Percentiles rank a stretch among this genome's conserved stretches.
Evolutionary conservation across 1,284 basidiomycete species (phyloP).

Genomic region (Cutaneotrichosporon cyanovorans): DNA sequence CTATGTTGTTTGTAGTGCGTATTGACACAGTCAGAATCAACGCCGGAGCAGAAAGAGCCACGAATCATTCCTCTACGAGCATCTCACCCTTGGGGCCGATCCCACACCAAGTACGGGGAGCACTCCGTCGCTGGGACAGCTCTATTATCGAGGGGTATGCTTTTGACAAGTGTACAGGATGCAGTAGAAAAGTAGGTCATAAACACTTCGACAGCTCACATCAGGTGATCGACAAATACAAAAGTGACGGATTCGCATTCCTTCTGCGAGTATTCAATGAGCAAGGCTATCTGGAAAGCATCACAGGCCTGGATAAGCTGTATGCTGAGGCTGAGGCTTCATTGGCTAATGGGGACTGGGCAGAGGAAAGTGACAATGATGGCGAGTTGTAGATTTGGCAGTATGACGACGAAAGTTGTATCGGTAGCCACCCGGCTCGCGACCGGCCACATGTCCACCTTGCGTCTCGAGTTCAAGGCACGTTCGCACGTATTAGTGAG

Average conservation of each 20-base stretch:
- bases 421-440: no score
- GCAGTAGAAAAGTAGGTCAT: slow-evolving; percentile 61
- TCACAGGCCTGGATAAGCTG: slow-evolving; percentile 80
- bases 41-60: no score
- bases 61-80: no score
- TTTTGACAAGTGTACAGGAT: slow-evolving; percentile 84
- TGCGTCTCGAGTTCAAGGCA: no score
- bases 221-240: slow-evolving; percentile 72
- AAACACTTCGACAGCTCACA: background rate
- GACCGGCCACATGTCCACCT: no score
- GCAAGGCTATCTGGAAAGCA: slow-evolving; percentile 63
- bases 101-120: slow-evolving; percentile 90
- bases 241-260: slow-evolving; percentile 67
- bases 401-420: no score
- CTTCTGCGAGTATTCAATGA: slow-evolving; percentile 79
- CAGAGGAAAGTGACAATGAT: slow-evolving; percentile 11
- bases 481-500: no score
- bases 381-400: no score
- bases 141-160: slow-evolving; percentile 77
- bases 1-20: no score
- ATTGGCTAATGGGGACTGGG: slow-evolving; percentile 19
- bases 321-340: slow-evolving; percentile 57
- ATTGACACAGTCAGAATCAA: no score
- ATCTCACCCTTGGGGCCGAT: slow-evolving; percentile 70
- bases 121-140: slow-evolving; percentile 75